Percentiles rank a stretch among this genome's conserved stretches.
Conservation (phyloP, 1,139 yeast genomes). For the Candida freyschussii region DNA sequence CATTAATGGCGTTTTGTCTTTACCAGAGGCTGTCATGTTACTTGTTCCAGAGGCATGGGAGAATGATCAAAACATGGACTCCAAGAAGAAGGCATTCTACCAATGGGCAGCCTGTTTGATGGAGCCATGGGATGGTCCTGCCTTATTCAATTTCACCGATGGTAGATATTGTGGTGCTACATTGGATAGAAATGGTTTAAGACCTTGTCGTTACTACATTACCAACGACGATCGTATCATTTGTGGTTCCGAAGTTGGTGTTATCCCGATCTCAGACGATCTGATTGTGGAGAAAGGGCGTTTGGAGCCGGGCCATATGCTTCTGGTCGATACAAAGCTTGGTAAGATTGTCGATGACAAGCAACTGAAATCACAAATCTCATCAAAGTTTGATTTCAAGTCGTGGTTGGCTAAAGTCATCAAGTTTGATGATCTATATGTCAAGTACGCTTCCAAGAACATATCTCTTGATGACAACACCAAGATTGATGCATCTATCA, state of each 20-base stretch:
- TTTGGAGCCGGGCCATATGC: conserved; percentile 94
- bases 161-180: conserved; percentile 98
- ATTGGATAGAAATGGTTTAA: conserved; percentile 92
- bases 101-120: conserved; percentile 99
- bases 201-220: conserved; percentile 97
- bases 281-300: conserved; percentile 86
- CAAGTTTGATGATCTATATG: conserved; percentile 68
- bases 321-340: conserved; percentile 87
- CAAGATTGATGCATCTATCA: conserved; percentile 22
- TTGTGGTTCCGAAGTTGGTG: conserved; percentile 98
- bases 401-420: conserved; percentile 89
- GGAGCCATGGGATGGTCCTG: conserved; percentile 99
- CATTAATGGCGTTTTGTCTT: conserved; percentile 83
- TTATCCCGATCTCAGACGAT: conserved; percentile 81
- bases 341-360: conserved; percentile 93
- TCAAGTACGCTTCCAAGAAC: conserved; percentile 51
- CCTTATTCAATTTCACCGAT: conserved; percentile 92
- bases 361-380: conserved; percentile 74
- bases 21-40: conserved; percentile 97
- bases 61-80: conserved; percentile 79
- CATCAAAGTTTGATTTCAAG: conserved; percentile 87
- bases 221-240: conserved; percentile 94
- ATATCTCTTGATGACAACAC: conserved; percentile 29
- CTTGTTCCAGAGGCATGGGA: conserved; percentile 99
- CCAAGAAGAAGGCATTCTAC: conserved; percentile 88